A percentile compares a stretch with the other conserved stretches of the same genome.
phyloP scores from a whole-genome alignment of 352 stramenopile species.

The Elongisporangium undulatum region DNA sequence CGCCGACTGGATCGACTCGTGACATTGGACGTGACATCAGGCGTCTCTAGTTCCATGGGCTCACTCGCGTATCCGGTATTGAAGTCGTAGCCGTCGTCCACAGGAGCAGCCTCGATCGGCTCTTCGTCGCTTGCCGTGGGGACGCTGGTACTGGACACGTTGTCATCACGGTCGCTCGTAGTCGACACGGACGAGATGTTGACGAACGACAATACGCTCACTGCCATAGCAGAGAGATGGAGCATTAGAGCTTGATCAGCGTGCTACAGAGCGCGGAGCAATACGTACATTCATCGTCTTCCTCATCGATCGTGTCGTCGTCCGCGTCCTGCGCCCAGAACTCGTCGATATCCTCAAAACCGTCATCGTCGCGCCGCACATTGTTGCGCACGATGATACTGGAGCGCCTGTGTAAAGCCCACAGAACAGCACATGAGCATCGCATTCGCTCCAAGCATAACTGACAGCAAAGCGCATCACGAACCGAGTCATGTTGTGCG shows the following conservation, averaged over 20 bases:
- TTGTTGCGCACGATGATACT: constrained; percentile 55
- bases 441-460: not conserved
- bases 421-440: constrained; percentile 2
- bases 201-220: constrained; percentile 18
- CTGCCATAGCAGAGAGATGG: constrained; percentile 7
- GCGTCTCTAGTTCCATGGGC: constrained; percentile 26
- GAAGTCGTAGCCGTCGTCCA: not conserved
- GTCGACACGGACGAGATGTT: not conserved
- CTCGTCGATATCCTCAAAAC: constrained; percentile 86
- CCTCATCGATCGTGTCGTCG: constrained; percentile 31
- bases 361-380: constrained; percentile 70
- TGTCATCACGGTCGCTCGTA: not conserved
- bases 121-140: not conserved
- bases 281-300: constrained; percentile 30
- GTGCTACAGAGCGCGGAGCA: not conserved
- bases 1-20: constrained; percentile 17
- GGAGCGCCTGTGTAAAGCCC: constrained; percentile 27
- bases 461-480: constrained; percentile 7
- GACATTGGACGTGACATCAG: constrained; percentile 36
- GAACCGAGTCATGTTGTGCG: constrained; percentile 14
- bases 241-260: constrained; percentile 9
- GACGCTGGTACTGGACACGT: not conserved
- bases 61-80: not conserved
- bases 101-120: not conserved
- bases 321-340: constrained; percentile 76